phyloP scores from a whole-genome alignment of 2,329 filamentous ascomycete genomes.

The Pezicula radicicola region DNA sequence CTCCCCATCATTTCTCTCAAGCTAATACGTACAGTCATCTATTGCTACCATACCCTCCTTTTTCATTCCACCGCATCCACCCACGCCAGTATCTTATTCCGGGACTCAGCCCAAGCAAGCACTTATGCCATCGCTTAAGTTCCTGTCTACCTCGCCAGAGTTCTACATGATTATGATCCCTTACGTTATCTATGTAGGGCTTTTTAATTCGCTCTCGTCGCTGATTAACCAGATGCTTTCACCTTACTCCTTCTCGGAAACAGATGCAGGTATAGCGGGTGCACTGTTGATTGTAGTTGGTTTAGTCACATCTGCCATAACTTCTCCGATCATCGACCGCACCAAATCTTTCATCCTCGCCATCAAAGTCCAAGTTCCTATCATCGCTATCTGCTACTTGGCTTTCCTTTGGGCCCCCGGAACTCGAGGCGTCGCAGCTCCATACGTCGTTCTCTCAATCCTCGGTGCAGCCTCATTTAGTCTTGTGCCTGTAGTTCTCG shows the following conservation, averaged over 20 bases:
- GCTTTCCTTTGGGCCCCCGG: slow-evolving; percentile 77
- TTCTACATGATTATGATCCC: slow-evolving; percentile 79
- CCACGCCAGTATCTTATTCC: slow-evolving; percentile 70
- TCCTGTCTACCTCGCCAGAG: slow-evolving; percentile 59
- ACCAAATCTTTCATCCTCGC: slow-evolving; percentile 75
- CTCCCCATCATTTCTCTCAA: neutral
- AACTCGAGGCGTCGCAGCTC: slow-evolving; percentile 53
- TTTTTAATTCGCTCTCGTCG: slow-evolving; percentile 90
- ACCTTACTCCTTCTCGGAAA: slow-evolving; percentile 81
- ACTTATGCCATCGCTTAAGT: slow-evolving; percentile 47
- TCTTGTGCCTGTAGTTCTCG: slow-evolving; percentile 79
- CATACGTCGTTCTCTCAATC: slow-evolving; percentile 72
- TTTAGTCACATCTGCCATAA: slow-evolving; percentile 71
- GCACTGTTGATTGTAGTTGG: slow-evolving; percentile 88
- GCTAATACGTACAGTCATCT: slow-evolving; percentile 44
- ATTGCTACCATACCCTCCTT: slow-evolving; percentile 71
- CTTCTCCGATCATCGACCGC: slow-evolving; percentile 79
- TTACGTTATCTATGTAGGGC: slow-evolving; percentile 82
- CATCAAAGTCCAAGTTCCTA: slow-evolving; percentile 71
- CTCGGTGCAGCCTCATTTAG: slow-evolving; percentile 79
- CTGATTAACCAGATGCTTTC: slow-evolving; percentile 86
- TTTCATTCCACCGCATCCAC: slow-evolving; percentile 74
- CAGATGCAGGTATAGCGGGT: slow-evolving; percentile 84
- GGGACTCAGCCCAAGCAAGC: slow-evolving; percentile 51
- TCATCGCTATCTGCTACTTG: slow-evolving; percentile 73